Percentiles rank a stretch among this genome's conserved stretches.
phyloP scores from a whole-genome alignment of 2,329 filamentous ascomycete genomes.

The Juglanconis juglandina region DNA sequence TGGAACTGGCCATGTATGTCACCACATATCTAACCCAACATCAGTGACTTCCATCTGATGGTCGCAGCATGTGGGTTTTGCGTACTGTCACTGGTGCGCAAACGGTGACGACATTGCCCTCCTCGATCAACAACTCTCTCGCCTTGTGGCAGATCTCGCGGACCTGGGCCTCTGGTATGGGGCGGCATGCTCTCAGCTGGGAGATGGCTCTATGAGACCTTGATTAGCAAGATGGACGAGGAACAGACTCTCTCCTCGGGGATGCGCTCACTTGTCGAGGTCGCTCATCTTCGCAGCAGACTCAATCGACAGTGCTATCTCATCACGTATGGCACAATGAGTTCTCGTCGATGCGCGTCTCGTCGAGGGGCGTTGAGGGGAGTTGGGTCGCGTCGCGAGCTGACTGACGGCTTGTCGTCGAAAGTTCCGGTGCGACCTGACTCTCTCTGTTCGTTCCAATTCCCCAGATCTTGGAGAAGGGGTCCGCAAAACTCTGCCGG shows the following conservation, averaged over 20 bases:
- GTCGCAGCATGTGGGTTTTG: not conserved
- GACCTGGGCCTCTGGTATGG: slow-evolving; percentile 92
- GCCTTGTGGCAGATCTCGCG: slow-evolving; percentile 97
- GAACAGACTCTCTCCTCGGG: not conserved
- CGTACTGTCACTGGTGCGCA: slow-evolving; percentile 87
- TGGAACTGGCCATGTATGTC: slow-evolving; percentile 98
- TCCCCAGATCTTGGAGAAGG: slow-evolving; percentile 12
- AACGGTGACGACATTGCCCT: slow-evolving; percentile 94
- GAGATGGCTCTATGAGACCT: slow-evolving; percentile 71
- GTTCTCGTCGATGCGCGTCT: not conserved
- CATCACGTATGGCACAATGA: slow-evolving; percentile 4
- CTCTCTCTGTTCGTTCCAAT: not conserved
- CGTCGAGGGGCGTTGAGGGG: not conserved
- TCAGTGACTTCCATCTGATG: slow-evolving; percentile 3
- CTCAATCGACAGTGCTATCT: not conserved
- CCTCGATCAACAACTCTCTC: slow-evolving; percentile 90
- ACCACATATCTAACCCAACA: slow-evolving; percentile 69
- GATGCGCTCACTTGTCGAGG: slow-evolving; percentile 70
- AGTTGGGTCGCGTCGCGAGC: not conserved
- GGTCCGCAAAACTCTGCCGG: slow-evolving; percentile 7
- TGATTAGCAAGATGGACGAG: slow-evolving; percentile 17
- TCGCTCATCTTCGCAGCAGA: slow-evolving; percentile 68
- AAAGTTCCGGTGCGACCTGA: not conserved
- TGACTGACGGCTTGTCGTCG: not conserved
- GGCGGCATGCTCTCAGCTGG: slow-evolving; percentile 90